Evolutionary conservation across 345 rosid genomes (phyloP).

Genomic region (Conringia planisiliqua): DNA sequence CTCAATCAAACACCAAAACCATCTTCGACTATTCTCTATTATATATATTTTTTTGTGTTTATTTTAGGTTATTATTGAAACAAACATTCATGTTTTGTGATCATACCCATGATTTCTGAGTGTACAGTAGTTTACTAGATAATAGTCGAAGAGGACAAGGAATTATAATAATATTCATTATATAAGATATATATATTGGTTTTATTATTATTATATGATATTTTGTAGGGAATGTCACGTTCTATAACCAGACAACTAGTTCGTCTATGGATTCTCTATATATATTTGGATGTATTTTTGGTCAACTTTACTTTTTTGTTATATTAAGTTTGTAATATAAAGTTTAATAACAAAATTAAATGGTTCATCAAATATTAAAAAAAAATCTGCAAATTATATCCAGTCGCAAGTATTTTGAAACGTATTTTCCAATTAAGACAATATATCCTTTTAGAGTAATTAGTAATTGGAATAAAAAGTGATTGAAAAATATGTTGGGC

Average conservation of each 20-base stretch:
- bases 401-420: not conserved
- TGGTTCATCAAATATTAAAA: not conserved
- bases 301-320: not conserved
- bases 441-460: not conserved
- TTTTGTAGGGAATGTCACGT: not conserved
- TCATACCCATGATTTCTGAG: conserved; percentile 22
- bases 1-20: conserved; percentile 29
- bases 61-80: conserved; percentile 10
- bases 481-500: conserved; percentile 1
- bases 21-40: conserved; percentile 10
- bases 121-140: conserved; percentile 12
- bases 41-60: not conserved
- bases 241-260: not conserved
- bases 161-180: not conserved
- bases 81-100: conserved; percentile 10
- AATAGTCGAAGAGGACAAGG: not conserved
- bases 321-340: not conserved
- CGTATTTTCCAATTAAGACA: not conserved
- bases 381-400: not conserved
- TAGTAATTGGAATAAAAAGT: not conserved
- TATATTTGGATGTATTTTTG: not conserved
- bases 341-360: not conserved
- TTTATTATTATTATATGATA: not conserved
- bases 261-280: not conserved
- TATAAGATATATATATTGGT: not conserved